A percentile compares a stretch with the other conserved stretches of the same genome.
Conservation (phyloP, 306 rosid genomes). For the Pyrus communis region DNA sequence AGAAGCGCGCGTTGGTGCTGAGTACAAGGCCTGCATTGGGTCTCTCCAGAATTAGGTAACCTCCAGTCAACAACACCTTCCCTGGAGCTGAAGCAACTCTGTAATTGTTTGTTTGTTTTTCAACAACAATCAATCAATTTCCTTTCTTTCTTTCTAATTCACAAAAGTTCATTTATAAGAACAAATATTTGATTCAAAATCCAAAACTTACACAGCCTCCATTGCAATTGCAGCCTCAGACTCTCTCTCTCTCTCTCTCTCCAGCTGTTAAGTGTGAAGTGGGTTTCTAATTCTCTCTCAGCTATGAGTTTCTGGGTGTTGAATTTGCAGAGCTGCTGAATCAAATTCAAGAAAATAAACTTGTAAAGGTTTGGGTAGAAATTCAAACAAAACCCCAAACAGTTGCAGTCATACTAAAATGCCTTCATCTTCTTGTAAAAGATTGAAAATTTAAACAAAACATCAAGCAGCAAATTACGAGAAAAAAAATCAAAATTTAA, state of each 20-base stretch:
- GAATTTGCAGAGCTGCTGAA: background rate
- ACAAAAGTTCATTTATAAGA: background rate
- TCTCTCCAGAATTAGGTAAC: conserved; percentile 69
- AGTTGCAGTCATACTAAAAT: background rate
- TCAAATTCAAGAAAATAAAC: background rate
- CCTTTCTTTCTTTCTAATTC: background rate
- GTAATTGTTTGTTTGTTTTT: background rate
- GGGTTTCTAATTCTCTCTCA: background rate
- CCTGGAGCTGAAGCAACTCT: conserved; percentile 70
- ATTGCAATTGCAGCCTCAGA: background rate
- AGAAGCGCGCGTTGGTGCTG: conserved; percentile 76
- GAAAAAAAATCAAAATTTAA: too few species aligned
- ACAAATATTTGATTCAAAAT: background rate
- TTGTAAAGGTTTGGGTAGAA: background rate
- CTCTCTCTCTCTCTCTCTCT: background rate
- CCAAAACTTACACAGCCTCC: conserved; percentile 1
- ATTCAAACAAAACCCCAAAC: background rate
- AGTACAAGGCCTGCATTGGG: conserved; percentile 77
- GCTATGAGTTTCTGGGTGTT: background rate
- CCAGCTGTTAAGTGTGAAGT: background rate
- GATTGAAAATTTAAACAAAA: too few species aligned
- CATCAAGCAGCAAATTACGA: too few species aligned
- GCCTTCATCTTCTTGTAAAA: too few species aligned
- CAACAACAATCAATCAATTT: background rate
- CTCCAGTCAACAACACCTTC: conserved; percentile 71